phyloP scores from a whole-genome alignment of 2,329 filamentous ascomycete genomes.

The Ophiostoma australiae region DNA sequence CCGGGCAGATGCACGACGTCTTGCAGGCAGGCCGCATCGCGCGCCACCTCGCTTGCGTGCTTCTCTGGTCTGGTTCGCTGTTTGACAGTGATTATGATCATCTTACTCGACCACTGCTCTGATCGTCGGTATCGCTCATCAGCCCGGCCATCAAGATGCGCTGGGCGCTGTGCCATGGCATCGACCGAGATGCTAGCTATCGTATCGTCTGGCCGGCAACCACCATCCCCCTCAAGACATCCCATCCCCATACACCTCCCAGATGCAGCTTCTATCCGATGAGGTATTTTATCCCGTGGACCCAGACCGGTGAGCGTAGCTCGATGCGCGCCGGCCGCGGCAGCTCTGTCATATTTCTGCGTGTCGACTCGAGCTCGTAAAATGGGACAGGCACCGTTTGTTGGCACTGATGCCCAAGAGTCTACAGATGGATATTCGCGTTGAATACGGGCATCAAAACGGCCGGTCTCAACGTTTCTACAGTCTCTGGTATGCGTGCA shows the following conservation, averaged over 20 bases:
- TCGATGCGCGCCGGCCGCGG: not conserved
- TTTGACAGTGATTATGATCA: no score
- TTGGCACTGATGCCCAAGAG: not conserved
- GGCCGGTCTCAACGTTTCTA: not conserved
- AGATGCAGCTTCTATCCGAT: not conserved
- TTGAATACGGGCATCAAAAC: not conserved
- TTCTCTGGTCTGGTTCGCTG: not conserved
- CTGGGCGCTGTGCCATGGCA: no score
- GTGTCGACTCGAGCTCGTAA: not conserved
- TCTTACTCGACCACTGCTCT: not conserved
- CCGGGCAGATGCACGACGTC: not conserved
- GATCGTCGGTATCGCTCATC: not conserved
- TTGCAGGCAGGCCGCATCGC: not conserved
- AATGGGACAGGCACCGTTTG: not conserved
- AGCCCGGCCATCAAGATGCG: no score
- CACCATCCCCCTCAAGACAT: not conserved
- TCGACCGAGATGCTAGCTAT: no score
- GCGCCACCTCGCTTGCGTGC: not conserved
- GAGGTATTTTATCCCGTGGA: not conserved
- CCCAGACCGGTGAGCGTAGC: slow-evolving; percentile 8
- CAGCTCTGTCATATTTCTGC: not conserved
- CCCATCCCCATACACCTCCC: not conserved
- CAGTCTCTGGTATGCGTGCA: not conserved
- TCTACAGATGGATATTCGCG: not conserved
- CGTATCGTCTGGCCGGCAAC: not conserved